Evolutionary conservation across 306 rosid genomes (phyloP).

Genomic region (Casuarina cunninghamiana): DNA sequence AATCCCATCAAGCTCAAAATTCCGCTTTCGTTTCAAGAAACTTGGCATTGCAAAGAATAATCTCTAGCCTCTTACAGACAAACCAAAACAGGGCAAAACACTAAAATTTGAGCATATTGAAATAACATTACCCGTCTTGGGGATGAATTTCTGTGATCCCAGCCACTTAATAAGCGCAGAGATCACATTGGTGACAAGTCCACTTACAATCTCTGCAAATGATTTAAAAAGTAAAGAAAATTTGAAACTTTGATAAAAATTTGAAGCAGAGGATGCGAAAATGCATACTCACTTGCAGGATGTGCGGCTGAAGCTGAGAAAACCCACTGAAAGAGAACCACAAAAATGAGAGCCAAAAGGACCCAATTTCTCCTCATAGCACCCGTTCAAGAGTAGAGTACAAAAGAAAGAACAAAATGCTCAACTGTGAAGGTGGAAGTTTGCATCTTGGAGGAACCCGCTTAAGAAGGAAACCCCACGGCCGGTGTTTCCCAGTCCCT

Average conservation of each 20-base stretch:
- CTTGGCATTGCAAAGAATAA: conserved; percentile 1
- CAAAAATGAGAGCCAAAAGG: conserved; percentile 43
- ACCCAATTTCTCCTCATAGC: conserved; percentile 51
- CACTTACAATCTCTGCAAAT: conserved; percentile 70
- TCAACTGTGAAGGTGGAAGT: conserved; percentile 36
- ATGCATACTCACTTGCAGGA: conserved; percentile 73
- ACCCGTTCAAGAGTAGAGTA: conserved; percentile 23
- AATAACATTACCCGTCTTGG: conserved; percentile 57
- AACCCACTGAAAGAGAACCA: conserved; percentile 49
- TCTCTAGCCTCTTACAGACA: conserved; percentile 20
- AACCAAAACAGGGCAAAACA: conserved; percentile 15
- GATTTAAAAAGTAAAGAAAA: conserved; percentile 24
- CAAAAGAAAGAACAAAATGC: conserved; percentile 33
- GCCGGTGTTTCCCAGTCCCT: conserved; percentile 32
- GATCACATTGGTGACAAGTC: conserved; percentile 78
- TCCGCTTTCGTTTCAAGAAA: neutral
- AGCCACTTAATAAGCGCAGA: conserved; percentile 83
- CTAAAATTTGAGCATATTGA: conserved; percentile 9
- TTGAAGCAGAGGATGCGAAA: conserved; percentile 3
- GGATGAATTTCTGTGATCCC: conserved; percentile 77
- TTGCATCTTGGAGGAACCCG: conserved; percentile 38
- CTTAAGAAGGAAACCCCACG: conserved; percentile 42
- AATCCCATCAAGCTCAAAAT: conserved; percentile 22
- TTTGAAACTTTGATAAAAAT: conserved; percentile 10
- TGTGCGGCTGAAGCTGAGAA: conserved; percentile 78